Base-by-base conservation (phyloP, 176 grass and related monocot genomes). In the Triticum monococcum region DNA sequence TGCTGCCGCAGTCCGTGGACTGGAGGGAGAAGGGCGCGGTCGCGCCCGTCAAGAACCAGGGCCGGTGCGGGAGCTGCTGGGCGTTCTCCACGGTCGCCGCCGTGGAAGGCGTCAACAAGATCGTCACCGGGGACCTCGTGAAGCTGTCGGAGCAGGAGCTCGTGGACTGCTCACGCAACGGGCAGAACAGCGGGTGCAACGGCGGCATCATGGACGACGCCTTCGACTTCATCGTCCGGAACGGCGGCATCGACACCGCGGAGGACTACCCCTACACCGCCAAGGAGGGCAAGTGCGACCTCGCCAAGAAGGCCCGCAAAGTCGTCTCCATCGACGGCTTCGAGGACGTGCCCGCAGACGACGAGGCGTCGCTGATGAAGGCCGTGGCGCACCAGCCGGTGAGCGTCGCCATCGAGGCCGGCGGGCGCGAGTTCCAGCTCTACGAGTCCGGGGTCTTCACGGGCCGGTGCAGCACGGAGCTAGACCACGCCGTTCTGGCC, bases 401-500 rank as follows among this genome's bases (percentile, higher is more conserved):
- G 37, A 72, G 70, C 70, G 70, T 72, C 0, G 70, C 22, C 22
- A 72, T 72, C n/a, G 70, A 72, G 2, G 70, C 70, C 37, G 37
- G 70, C n/a, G 70, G 70, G 38, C 70, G 22, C 3, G 70, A 72
- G 70, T 72, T 72, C 11, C 70, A 72, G 70, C 37, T 72, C 2
- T 72, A 72, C 6, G 70, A 72, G 70, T 72, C 70, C 2, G 70
- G 70, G 2, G 70, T 72, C 5, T 72, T 72, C 37, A 43, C 70
- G 22, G 70, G 70, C 0, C 20, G 70, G 22, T 72, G 82, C 83
- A 87, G 91, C 30, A 93, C 89, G 5, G 8, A 52, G 45, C 82
- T 93, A 0, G 94, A 93, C 74, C 94, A 93, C 9, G 94, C 82
- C 59, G 94, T 93, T 1, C 66, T 88, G 0, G 94, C 89, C 0